Evolutionary conservation across 257 asterid species (phyloP).

Genomic region (Solanum chaucha): DNA sequence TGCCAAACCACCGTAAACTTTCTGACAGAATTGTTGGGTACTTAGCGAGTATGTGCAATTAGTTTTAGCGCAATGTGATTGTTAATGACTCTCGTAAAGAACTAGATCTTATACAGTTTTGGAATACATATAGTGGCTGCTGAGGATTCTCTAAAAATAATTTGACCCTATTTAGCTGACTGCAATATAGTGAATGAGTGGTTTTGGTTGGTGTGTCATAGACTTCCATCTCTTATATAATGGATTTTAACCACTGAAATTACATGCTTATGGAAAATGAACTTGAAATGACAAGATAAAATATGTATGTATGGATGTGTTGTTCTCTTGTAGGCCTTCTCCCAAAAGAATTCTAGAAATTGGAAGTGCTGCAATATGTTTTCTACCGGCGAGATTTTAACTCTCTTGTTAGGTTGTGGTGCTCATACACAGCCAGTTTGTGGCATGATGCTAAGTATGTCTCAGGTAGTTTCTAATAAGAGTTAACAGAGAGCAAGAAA

Average conservation of each 20-base stretch:
- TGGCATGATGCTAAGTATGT: background rate
- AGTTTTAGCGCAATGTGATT: background rate
- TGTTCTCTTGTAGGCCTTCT: background rate
- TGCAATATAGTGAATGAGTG: background rate
- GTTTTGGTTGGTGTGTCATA: background rate
- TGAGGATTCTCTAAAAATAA: background rate
- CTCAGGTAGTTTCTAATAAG: background rate
- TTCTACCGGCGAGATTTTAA: background rate
- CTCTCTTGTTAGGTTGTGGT: background rate
- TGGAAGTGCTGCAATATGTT: background rate
- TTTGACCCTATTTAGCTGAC: background rate
- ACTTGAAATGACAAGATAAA: background rate
- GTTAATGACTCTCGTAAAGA: background rate
- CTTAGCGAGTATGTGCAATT: background rate
- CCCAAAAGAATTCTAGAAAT: background rate
- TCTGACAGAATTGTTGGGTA: background rate
- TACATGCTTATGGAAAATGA: background rate
- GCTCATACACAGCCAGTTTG: background rate
- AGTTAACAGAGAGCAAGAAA: background rate
- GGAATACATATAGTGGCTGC: background rate
- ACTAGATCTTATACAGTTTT: background rate
- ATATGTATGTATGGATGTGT: background rate
- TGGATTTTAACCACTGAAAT: background rate
- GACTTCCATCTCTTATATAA: background rate
- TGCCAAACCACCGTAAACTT: background rate